Conservation (phyloP, 2,329 filamentous ascomycete genomes). For the Ascosphaera pollenicola region DNA sequence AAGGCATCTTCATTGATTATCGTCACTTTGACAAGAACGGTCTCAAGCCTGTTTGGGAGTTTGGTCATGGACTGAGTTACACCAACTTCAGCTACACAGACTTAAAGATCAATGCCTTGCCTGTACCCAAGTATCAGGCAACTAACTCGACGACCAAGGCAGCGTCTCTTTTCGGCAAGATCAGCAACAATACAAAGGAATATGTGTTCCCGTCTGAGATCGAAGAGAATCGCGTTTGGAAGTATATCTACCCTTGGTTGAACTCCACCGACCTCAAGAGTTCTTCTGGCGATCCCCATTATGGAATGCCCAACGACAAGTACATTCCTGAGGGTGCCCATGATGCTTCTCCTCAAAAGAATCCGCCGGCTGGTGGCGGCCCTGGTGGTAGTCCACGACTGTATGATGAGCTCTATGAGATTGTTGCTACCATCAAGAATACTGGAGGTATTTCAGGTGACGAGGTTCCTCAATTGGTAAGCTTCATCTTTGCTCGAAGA, state of each 20-base stretch:
- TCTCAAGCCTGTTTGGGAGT: conserved; percentile 35
- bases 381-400: conserved; percentile 37
- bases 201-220: conserved; percentile 34
- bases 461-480: conserved; percentile 30
- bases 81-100: conserved; percentile 36
- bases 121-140: conserved; percentile 28
- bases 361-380: conserved; percentile 33
- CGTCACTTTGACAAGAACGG: conserved; percentile 27
- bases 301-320: conserved; percentile 27
- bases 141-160: conserved; percentile 29
- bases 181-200: conserved; percentile 25
- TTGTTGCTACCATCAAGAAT: conserved; percentile 29
- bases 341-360: conserved; percentile 32
- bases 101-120: conserved; percentile 25
- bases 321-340: conserved; percentile 29
- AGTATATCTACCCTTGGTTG: conserved; percentile 43
- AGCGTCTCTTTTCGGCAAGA: conserved; percentile 30
- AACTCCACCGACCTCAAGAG: conserved; percentile 33
- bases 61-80: conserved; percentile 37
- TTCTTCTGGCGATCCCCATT: conserved; percentile 30
- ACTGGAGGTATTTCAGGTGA: conserved; percentile 26
- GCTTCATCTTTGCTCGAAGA: too few species aligned
- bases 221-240: conserved; percentile 24
- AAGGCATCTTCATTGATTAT: conserved; percentile 38
- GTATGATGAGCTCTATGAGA: conserved; percentile 27